Conservation (phyloP, 768 basidiomycete species). For the Russula brevipes region DNA sequence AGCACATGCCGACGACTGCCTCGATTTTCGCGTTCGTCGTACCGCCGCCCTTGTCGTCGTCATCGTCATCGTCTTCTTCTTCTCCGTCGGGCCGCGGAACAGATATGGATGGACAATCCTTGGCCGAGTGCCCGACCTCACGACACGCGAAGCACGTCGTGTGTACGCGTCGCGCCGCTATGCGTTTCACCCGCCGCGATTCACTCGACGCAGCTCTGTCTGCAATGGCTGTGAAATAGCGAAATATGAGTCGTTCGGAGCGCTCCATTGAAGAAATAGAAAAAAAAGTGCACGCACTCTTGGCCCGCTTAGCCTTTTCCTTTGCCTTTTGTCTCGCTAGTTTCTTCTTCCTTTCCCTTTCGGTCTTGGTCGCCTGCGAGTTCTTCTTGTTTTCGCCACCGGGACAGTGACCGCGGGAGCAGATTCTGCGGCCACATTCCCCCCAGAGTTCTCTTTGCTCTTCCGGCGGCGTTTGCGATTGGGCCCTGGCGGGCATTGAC, state of each 20-base stretch:
- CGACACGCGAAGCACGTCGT: slow-evolving; percentile 88
- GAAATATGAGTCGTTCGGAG: no score
- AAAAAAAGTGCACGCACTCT: slow-evolving; percentile 21
- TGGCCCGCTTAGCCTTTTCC: slow-evolving; percentile 28
- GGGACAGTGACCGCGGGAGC: neutral
- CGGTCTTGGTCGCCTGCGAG: slow-evolving; percentile 23
- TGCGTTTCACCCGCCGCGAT: slow-evolving; percentile 58
- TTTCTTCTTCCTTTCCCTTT: slow-evolving; percentile 31
- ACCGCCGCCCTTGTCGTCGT: slow-evolving; percentile 19
- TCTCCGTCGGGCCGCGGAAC: slow-evolving; percentile 28
- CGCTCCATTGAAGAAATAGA: neutral
- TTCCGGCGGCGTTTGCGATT: slow-evolving; percentile 54
- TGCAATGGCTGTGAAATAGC: slow-evolving; percentile 20
- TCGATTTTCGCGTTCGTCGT: slow-evolving; percentile 38
- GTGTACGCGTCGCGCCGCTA: slow-evolving; percentile 46
- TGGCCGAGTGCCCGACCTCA: slow-evolving; percentile 75
- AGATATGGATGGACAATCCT: slow-evolving; percentile 57
- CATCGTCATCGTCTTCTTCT: slow-evolving; percentile 17
- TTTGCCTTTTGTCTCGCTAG: slow-evolving; percentile 30
- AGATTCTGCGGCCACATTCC: neutral
- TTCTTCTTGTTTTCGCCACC: slow-evolving; percentile 25
- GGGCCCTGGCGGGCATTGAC: slow-evolving; percentile 42
- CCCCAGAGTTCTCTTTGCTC: slow-evolving; percentile 39
- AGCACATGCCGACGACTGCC: slow-evolving; percentile 63
- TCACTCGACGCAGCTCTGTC: slow-evolving; percentile 43